Percentiles rank a stretch among this genome's conserved stretches.
Evolutionary conservation across 805 yeast genomes (phyloP).

Genomic region (Spathaspora sp.): DNA sequence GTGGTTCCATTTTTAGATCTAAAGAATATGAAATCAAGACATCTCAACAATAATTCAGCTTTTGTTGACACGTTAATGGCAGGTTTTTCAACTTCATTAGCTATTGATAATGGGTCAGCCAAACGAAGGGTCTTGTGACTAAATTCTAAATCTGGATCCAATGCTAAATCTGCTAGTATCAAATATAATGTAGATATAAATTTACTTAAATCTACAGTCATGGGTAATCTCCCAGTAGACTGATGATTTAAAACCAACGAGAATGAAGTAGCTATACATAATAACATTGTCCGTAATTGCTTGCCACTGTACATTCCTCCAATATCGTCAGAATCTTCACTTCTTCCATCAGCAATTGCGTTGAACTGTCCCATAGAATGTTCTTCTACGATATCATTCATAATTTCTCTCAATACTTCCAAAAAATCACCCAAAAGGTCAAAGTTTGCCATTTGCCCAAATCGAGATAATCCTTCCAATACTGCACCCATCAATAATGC

Average conservation of each 20-base stretch:
- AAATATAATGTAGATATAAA: slow-evolving; percentile 76
- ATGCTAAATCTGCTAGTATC: slow-evolving; percentile 60
- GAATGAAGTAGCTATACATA: slow-evolving; percentile 88
- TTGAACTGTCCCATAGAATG: slow-evolving; percentile 22
- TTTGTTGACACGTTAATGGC: slow-evolving; percentile 85
- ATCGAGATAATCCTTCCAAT: slow-evolving; percentile 84
- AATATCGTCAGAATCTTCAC: slow-evolving; percentile 17
- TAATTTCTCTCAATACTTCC: slow-evolving; percentile 82
- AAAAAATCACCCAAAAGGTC: slow-evolving; percentile 91
- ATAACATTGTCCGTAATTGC: slow-evolving; percentile 67
- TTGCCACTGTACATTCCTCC: slow-evolving; percentile 30
- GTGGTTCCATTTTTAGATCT: slow-evolving; percentile 65
- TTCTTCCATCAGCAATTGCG: slow-evolving; percentile 8
- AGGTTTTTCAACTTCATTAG: slow-evolving; percentile 47
- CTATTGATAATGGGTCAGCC: slow-evolving; percentile 63
- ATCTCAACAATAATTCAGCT: slow-evolving; percentile 74
- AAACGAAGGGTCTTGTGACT: slow-evolving; percentile 77
- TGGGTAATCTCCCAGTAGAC: slow-evolving; percentile 53
- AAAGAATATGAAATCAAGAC: slow-evolving; percentile 80
- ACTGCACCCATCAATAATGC: slow-evolving; percentile 70
- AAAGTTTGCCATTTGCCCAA: slow-evolving; percentile 88
- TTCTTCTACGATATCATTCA: slow-evolving; percentile 48
- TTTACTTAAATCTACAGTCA: slow-evolving; percentile 65
- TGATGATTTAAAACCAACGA: slow-evolving; percentile 76
- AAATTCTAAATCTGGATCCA: slow-evolving; percentile 83